Percentiles rank a stretch among this genome's conserved stretches.
phyloP scores from a whole-genome alignment of 2,329 filamentous ascomycete genomes.

The Beauveria medogensis region DNA sequence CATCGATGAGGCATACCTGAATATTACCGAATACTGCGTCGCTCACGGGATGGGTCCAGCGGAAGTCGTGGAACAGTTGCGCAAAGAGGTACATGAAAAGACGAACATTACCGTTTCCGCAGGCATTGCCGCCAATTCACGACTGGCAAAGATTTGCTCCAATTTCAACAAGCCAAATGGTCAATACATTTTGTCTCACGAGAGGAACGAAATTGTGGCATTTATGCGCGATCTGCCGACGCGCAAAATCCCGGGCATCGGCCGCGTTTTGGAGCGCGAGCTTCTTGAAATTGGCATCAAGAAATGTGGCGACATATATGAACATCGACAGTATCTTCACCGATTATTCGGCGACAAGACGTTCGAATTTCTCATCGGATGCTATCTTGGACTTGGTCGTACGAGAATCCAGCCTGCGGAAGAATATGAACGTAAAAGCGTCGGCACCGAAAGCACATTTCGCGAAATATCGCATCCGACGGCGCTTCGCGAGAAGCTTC shows the following conservation, averaged over 20 bases:
- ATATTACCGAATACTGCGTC: constrained; percentile 79
- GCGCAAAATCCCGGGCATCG: constrained; percentile 91
- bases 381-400: constrained; percentile 77
- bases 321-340: constrained; percentile 62
- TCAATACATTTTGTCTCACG: constrained; percentile 68
- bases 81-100: constrained; percentile 64
- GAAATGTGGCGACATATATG: constrained; percentile 81
- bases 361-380: constrained; percentile 75
- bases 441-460: constrained; percentile 91
- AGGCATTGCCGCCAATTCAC: constrained; percentile 88
- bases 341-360: constrained; percentile 87
- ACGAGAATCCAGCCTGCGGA: constrained; percentile 81
- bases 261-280: constrained; percentile 86
- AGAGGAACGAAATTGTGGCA: constrained; percentile 65
- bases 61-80: constrained; percentile 68
- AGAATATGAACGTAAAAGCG: constrained; percentile 84
- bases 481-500: constrained; percentile 67
- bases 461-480: constrained; percentile 63
- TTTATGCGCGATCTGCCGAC: constrained; percentile 82
- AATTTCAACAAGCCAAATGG: constrained; percentile 97
- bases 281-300: constrained; percentile 79
- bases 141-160: constrained; percentile 89
- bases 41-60: constrained; percentile 61
- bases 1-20: constrained; percentile 93
- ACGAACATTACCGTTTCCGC: constrained; percentile 86